A percentile compares a stretch with the other conserved stretches of the same genome.
Evolutionary conservation across 2,329 filamentous ascomycete genomes (phyloP).

Genomic region (Moelleriella libera): DNA sequence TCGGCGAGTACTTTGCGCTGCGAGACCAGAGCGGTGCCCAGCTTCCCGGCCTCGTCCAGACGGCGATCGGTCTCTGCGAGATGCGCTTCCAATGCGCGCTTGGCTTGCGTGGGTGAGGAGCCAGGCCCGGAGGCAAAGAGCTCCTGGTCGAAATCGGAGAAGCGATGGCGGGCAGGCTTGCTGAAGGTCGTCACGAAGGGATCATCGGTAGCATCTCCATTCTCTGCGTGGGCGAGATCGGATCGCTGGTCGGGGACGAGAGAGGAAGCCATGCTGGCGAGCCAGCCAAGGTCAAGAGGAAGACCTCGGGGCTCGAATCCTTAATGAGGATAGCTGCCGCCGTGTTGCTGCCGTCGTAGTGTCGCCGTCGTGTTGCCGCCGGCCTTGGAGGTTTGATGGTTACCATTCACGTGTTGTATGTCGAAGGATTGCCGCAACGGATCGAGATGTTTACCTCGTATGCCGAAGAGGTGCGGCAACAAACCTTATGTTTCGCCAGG

Average conservation of each 20-base stretch:
- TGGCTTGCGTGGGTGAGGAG: slow-evolving; percentile 73
- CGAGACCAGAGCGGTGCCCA: slow-evolving; percentile 76
- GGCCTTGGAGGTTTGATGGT: no score
- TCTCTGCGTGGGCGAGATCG: neutral
- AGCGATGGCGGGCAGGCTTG: slow-evolving; percentile 46
- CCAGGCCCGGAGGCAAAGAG: slow-evolving; percentile 64
- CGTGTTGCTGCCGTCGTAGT: no score
- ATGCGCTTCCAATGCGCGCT: slow-evolving; percentile 79
- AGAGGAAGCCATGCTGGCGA: neutral
- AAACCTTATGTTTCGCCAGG: no score
- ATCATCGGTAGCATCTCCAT: slow-evolving; percentile 27
- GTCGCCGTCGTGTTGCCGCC: no score
- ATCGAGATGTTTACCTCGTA: no score
- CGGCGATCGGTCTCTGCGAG: slow-evolving; percentile 83
- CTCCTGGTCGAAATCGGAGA: slow-evolving; percentile 70
- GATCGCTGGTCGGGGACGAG: neutral
- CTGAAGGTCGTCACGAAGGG: slow-evolving; percentile 40
- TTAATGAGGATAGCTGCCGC: no score
- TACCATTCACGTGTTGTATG: no score
- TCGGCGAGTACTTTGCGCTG: slow-evolving; percentile 76
- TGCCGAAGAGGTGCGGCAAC: no score
- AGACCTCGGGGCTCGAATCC: no score
- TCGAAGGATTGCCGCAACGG: no score
- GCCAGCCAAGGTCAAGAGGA: neutral
- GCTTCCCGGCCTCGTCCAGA: slow-evolving; percentile 77